These are phyloP conservation scores for Erodium trifolium DNA, from an alignment of 441 rosid species.

Conservation along the genomic window DNA sequence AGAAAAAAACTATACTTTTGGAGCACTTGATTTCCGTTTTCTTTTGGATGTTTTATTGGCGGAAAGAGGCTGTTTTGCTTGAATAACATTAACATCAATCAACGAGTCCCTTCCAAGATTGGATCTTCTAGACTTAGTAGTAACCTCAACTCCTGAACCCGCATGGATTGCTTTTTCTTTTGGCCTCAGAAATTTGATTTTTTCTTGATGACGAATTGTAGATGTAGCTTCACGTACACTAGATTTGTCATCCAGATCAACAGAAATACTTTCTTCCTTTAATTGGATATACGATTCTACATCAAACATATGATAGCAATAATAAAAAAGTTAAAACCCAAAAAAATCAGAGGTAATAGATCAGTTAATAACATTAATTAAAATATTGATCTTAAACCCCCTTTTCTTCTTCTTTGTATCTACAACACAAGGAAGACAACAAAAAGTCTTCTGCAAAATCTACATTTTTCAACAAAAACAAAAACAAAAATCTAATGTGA, in stretches of 20 bases:
- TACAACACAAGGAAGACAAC: neutral
- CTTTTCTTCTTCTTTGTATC: neutral
- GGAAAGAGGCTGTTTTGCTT: slow-evolving; percentile 33
- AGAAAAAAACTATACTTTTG: slow-evolving; percentile 29
- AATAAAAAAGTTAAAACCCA: neutral
- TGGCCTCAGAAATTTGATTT: slow-evolving; percentile 28
- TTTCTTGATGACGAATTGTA: slow-evolving; percentile 34
- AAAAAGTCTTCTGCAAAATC: neutral
- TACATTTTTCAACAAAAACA: neutral
- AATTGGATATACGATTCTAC: slow-evolving; percentile 58
- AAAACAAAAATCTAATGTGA: neutral
- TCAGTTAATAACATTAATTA: neutral
- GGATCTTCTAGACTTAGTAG: slow-evolving; percentile 34
- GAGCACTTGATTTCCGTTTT: slow-evolving; percentile 35
- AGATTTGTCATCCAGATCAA: slow-evolving; percentile 41
- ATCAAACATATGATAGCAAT: slow-evolving; percentile 21
- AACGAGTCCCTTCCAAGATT: slow-evolving; percentile 37
- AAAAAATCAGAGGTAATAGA: neutral
- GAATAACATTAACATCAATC: slow-evolving; percentile 30
- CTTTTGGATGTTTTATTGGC: slow-evolving; percentile 37
- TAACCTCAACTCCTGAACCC: slow-evolving; percentile 30
- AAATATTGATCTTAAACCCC: neutral
- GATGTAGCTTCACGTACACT: slow-evolving; percentile 41
- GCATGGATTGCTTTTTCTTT: slow-evolving; percentile 34
- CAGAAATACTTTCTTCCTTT: slow-evolving; percentile 44